A percentile compares a stretch with the other conserved stretches of the same genome.
Evolutionary conservation across 257 asterid genomes (phyloP).

Genomic region (Solanum tarapatanum): DNA sequence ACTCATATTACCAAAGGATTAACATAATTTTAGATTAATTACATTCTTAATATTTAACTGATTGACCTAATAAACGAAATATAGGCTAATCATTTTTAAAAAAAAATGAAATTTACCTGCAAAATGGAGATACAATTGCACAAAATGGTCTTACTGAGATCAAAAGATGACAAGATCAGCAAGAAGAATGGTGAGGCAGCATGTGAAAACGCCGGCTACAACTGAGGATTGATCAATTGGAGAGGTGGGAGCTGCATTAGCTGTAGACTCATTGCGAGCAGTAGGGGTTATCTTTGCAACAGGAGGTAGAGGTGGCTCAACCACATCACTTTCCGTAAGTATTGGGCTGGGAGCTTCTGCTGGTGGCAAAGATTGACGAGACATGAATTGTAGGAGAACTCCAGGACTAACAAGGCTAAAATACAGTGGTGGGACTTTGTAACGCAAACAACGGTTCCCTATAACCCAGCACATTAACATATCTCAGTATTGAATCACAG

Average conservation of each 20-base stretch:
- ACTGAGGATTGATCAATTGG: slow-evolving; percentile 33
- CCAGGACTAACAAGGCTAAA: slow-evolving; percentile 48
- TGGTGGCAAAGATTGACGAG: slow-evolving; percentile 28
- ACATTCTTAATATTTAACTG: background rate
- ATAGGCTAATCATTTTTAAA: background rate
- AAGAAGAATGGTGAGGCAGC: slow-evolving; percentile 34
- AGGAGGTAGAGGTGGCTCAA: slow-evolving; percentile 66
- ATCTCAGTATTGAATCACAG: background rate
- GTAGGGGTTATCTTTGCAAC: slow-evolving; percentile 21
- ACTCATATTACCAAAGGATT: background rate
- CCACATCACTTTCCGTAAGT: slow-evolving; percentile 35
- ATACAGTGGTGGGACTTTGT: slow-evolving; percentile 31
- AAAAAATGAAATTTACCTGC: background rate
- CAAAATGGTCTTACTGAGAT: background rate
- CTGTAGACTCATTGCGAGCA: slow-evolving; percentile 18
- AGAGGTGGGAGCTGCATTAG: slow-evolving; percentile 16
- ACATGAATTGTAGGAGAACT: slow-evolving; percentile 27
- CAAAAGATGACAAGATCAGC: slow-evolving; percentile 23
- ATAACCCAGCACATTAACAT: slow-evolving; percentile 1
- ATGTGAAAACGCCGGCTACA: slow-evolving; percentile 22
- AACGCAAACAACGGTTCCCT: slow-evolving; percentile 68
- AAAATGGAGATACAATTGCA: background rate
- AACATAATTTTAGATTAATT: background rate
- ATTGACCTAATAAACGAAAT: background rate
- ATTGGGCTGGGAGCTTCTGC: slow-evolving; percentile 59